phyloP scores from a whole-genome alignment of 176 grass and related monocot genomes.

The Otatea glauca region DNA sequence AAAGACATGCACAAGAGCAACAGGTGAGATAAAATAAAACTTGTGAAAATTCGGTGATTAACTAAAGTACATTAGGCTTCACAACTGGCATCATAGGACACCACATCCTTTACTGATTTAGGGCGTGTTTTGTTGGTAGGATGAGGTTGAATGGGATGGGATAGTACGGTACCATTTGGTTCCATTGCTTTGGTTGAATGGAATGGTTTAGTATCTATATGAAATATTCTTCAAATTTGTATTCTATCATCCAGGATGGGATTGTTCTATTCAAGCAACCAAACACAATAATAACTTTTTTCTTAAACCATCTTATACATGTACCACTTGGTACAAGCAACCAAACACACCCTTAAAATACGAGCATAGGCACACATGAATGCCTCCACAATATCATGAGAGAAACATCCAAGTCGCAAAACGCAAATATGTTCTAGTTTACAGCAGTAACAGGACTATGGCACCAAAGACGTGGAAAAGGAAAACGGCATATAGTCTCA shows the following conservation, averaged over 20 bases:
- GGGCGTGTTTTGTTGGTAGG: too few species aligned
- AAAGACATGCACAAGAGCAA: not conserved
- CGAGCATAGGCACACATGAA: constrained; percentile 5
- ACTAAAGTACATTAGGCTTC: constrained; percentile 44
- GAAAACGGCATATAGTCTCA: constrained; percentile 53
- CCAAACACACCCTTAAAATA: too few species aligned
- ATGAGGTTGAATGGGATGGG: too few species aligned
- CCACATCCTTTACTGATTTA: constrained; percentile 10
- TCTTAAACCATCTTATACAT: too few species aligned
- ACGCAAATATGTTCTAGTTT: constrained; percentile 59
- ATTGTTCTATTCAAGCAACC: too few species aligned
- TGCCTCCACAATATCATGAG: not conserved
- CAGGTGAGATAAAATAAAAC: constrained; percentile 28
- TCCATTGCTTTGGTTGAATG: too few species aligned
- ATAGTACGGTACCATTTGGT: too few species aligned
- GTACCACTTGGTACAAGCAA: too few species aligned
- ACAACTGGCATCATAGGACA: constrained; percentile 39
- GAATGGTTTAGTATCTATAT: too few species aligned
- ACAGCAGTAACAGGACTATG: constrained; percentile 55
- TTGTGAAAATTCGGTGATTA: constrained; percentile 19
- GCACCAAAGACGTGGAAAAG: constrained; percentile 27
- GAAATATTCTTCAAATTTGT: too few species aligned
- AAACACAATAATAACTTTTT: too few species aligned
- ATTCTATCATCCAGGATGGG: too few species aligned
- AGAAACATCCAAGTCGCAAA: constrained; percentile 29